Evolutionary conservation across 176 grass and related monocot species (phyloP).

Genomic region (Saccharum officinarum): DNA sequence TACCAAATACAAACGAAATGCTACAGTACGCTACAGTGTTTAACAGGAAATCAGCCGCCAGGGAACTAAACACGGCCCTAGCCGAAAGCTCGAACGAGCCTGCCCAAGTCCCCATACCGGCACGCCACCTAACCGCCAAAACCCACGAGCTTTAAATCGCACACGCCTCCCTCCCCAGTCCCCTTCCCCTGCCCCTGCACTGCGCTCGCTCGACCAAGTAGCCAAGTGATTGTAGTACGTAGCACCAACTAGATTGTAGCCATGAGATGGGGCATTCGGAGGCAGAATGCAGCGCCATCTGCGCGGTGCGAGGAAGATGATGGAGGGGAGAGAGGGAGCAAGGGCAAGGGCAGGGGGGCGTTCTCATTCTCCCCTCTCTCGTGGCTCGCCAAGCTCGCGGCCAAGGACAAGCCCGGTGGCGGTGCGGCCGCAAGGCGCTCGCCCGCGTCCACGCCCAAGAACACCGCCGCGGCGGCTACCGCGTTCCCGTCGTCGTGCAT

Average conservation of each 20-base stretch:
- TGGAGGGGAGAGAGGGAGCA: background rate
- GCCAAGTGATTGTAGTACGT: background rate
- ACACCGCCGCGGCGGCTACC: background rate
- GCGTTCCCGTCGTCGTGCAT: conserved; percentile 4
- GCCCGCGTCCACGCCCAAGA: background rate
- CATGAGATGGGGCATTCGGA: conserved; percentile 72
- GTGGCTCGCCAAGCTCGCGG: conserved; percentile 66
- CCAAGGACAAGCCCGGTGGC: conserved; percentile 21
- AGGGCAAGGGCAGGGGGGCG: background rate
- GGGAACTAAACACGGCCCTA: no score
- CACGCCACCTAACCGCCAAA: conserved; percentile 42
- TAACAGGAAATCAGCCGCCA: no score
- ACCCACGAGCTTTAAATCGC: conserved; percentile 32
- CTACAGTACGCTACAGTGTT: no score
- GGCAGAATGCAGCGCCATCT: background rate
- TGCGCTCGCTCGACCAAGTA: background rate
- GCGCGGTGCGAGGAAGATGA: background rate
- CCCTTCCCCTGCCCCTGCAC: background rate
- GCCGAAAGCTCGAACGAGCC: background rate
- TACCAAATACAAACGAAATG: no score
- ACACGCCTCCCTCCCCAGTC: background rate
- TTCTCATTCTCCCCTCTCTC: conserved; percentile 56
- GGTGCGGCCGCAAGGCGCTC: background rate
- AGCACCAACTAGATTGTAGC: background rate
- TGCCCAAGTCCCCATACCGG: conserved; percentile 24